Percentiles rank a stretch among this genome's conserved stretches.
Evolutionary conservation across 371 early-diverging fungal species (phyloP).

Genomic region (Fennellomyces sp.): DNA sequence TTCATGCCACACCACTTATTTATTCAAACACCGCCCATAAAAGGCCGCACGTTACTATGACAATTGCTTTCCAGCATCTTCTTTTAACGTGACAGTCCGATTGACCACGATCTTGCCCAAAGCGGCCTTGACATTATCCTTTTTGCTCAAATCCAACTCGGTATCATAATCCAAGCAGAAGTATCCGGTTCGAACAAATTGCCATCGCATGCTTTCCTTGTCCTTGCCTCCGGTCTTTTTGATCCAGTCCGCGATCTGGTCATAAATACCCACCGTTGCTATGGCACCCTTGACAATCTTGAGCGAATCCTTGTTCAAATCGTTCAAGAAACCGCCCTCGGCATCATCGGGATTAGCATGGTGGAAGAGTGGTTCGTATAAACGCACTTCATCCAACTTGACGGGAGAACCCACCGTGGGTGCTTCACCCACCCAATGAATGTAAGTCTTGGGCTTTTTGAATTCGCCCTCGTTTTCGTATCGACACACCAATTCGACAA

Average conservation of each 20-base stretch:
- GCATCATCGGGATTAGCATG: conserved; percentile 90
- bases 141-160: conserved; percentile 54
- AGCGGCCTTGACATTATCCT: conserved; percentile 39
- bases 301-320: conserved; percentile 87
- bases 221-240: conserved; percentile 48
- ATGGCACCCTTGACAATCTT: conserved; percentile 71
- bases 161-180: conserved; percentile 96
- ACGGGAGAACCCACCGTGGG: conserved; percentile 84
- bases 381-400: conserved; percentile 77
- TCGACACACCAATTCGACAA: conserved; percentile 76
- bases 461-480: conserved; percentile 75
- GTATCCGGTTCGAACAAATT: conserved; percentile 97
- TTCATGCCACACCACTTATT: neutral
- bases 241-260: conserved; percentile 52
- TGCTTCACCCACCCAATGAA: conserved; percentile 97
- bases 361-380: conserved; percentile 88
- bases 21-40: neutral
- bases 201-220: conserved; percentile 89
- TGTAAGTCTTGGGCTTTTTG: conserved; percentile 95
- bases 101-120: conserved; percentile 75
- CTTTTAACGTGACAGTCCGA: conserved; percentile 91
- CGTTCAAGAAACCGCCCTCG: conserved; percentile 92
- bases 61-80: conserved; percentile 73
- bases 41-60: no score
- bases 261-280: conserved; percentile 85